Evolutionary conservation across 2,329 filamentous ascomycete genomes (phyloP).

Genomic region (Fusarium sp.): DNA sequence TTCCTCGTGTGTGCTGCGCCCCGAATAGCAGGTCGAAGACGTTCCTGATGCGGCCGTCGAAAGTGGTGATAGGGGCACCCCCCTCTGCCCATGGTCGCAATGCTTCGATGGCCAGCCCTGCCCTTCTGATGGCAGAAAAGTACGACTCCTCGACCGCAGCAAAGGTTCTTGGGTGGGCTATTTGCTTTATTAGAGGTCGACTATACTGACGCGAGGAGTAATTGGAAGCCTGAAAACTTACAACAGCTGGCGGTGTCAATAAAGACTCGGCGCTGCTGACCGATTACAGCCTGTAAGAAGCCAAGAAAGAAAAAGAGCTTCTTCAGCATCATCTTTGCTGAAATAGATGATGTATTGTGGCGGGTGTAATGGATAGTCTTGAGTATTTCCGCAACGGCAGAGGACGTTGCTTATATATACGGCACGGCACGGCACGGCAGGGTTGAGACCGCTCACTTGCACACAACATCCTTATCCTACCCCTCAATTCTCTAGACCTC

Average conservation of each 20-base stretch:
- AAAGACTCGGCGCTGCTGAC: background rate
- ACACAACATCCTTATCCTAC: background rate
- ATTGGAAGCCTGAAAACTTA: background rate
- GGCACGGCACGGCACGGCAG: background rate
- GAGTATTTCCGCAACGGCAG: background rate
- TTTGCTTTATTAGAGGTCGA: background rate
- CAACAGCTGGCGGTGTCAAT: background rate
- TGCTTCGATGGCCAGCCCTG: background rate
- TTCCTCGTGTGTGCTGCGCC: background rate
- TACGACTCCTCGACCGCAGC: background rate
- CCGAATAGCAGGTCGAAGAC: background rate
- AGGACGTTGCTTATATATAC: background rate
- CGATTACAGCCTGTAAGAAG: background rate
- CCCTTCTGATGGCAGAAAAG: background rate
- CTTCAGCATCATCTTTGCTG: background rate
- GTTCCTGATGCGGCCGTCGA: background rate
- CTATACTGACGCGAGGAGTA: background rate
- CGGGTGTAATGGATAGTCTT: background rate
- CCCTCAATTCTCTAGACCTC: background rate
- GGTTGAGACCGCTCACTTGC: background rate
- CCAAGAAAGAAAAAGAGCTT: background rate
- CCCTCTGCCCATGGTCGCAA: background rate
- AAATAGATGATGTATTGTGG: background rate
- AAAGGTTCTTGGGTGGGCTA: background rate
- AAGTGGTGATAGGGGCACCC: background rate